phyloP scores from a whole-genome alignment of 306 rosid species.

The Cicer chorassanicum region DNA sequence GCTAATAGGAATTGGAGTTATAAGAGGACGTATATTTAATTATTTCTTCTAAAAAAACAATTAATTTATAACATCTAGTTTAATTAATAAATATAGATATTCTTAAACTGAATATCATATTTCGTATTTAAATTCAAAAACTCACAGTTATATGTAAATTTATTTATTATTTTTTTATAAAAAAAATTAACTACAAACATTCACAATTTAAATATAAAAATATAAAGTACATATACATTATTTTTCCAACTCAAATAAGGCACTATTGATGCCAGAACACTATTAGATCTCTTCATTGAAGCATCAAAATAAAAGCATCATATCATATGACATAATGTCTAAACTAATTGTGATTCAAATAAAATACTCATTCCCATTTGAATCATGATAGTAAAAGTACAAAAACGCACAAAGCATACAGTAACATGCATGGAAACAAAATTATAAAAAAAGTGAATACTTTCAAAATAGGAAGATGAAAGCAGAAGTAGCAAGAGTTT shows the following conservation, averaged over 20 bases:
- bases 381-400: slow-evolving; percentile 36
- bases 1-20: too few relatives aligned
- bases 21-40: too few relatives aligned
- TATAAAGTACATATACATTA: background rate
- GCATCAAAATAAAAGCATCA: slow-evolving; percentile 41
- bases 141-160: too few relatives aligned
- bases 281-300: background rate
- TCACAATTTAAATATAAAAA: too few relatives aligned
- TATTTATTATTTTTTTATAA: too few relatives aligned
- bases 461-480: slow-evolving; percentile 13
- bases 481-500: slow-evolving; percentile 45
- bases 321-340: slow-evolving; percentile 34
- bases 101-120: too few relatives aligned
- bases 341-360: slow-evolving; percentile 12
- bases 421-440: slow-evolving; percentile 19
- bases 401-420: slow-evolving; percentile 40
- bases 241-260: background rate
- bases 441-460: background rate
- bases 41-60: too few relatives aligned
- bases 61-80: too few relatives aligned
- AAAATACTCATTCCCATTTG: slow-evolving; percentile 29
- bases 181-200: too few relatives aligned
- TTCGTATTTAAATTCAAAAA: too few relatives aligned
- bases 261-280: slow-evolving; percentile 4
- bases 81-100: too few relatives aligned